Evolutionary conservation across 2,329 filamentous ascomycete species (phyloP).

Genomic region (Pyrenochaeta sp.): DNA sequence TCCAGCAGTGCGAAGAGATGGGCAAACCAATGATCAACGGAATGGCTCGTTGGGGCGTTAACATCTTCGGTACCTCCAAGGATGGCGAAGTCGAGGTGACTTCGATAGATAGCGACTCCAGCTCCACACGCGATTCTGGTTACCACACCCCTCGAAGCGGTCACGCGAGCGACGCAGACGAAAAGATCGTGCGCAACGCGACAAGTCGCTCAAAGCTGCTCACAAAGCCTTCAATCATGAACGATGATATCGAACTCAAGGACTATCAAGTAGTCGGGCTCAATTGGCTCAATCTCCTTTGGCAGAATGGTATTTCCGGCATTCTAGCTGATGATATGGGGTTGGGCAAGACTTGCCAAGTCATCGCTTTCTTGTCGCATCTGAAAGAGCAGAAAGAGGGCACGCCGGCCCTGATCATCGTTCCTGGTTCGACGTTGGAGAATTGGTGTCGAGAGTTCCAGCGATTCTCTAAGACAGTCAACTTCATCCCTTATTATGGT

Average conservation of each 20-base stretch:
- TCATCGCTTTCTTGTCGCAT: constrained; percentile 89
- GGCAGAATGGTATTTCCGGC: constrained; percentile 78
- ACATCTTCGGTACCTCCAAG: constrained; percentile 67
- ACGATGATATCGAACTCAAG: constrained; percentile 78
- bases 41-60: constrained; percentile 73
- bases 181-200: constrained; percentile 50
- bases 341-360: constrained; percentile 91
- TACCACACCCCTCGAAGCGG: constrained; percentile 67
- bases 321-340: constrained; percentile 99
- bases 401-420: constrained; percentile 84
- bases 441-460: constrained; percentile 95
- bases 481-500: constrained; percentile 77
- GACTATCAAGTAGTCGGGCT: constrained; percentile 93
- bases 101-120: constrained; percentile 48
- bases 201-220: constrained; percentile 54
- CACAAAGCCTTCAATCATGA: constrained; percentile 79
- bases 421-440: constrained; percentile 90
- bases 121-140: constrained; percentile 66
- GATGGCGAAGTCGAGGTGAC: constrained; percentile 68
- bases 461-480: constrained; percentile 80
- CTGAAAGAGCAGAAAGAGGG: constrained; percentile 72
- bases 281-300: constrained; percentile 91
- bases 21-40: constrained; percentile 71
- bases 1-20: constrained; percentile 75
- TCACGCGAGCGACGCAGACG: constrained; percentile 54